These are phyloP conservation scores for Spathaspora girioi DNA, from an alignment of 805 yeast species.

Conservation along the genomic window DNA sequence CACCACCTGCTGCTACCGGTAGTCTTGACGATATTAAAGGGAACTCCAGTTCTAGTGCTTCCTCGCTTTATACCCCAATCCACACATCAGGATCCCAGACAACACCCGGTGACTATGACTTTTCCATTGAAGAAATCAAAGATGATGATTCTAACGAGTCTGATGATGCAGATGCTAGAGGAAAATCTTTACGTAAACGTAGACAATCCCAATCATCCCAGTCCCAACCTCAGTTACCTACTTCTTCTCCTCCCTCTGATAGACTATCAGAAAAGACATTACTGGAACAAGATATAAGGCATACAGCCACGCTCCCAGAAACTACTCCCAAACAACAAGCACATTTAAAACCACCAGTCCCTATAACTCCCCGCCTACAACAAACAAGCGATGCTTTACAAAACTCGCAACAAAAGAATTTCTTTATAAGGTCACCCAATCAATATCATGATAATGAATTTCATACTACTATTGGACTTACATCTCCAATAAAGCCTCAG, in stretches of 20 bases:
- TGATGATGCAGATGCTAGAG: slow-evolving; percentile 3
- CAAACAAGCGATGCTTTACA: slow-evolving; percentile 5
- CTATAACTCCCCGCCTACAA: neutral
- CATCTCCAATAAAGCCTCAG: neutral
- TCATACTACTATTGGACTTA: slow-evolving; percentile 12
- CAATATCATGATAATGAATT: slow-evolving; percentile 33
- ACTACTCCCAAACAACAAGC: neutral
- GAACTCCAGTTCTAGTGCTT: neutral
- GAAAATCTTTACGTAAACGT: neutral
- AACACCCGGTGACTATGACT: slow-evolving; percentile 13
- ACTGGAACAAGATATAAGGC: neutral
- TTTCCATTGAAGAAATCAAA: slow-evolving; percentile 35
- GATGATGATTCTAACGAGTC: slow-evolving; percentile 35
- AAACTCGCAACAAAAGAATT: slow-evolving; percentile 17
- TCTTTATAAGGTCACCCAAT: slow-evolving; percentile 36
- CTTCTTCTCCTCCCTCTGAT: neutral
- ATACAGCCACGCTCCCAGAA: neutral
- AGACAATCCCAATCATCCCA: neutral
- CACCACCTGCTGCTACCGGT: neutral
- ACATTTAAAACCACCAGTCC: neutral
- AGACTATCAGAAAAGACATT: neutral
- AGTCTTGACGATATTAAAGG: neutral
- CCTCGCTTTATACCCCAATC: neutral
- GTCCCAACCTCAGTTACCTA: neutral
- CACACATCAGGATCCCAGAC: neutral